Evolutionary conservation across 2,329 filamentous ascomycete species (phyloP).

Genomic region (Botrytis byssoidea): DNA sequence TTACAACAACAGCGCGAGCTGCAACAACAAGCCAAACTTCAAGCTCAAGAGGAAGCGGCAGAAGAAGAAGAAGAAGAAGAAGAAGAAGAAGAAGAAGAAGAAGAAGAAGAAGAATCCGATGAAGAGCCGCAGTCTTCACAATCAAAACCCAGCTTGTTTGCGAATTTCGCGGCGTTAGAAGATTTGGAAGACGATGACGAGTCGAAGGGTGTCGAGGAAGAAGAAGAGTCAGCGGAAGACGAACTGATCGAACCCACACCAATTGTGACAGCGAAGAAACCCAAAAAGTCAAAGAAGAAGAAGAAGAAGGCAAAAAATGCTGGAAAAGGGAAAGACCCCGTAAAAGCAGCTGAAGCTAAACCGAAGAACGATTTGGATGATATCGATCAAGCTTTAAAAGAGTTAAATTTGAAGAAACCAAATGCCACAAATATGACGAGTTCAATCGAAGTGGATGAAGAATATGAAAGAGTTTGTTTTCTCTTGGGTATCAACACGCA

Average conservation of each 20-base stretch:
- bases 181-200: slow-evolving; percentile 42
- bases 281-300: slow-evolving; percentile 58
- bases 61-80: slow-evolving; percentile 37
- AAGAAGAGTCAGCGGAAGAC: slow-evolving; percentile 39
- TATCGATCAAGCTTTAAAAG: slow-evolving; percentile 62
- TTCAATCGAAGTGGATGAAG: slow-evolving; percentile 30
- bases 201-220: slow-evolving; percentile 35
- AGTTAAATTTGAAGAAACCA: slow-evolving; percentile 49
- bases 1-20: slow-evolving; percentile 40
- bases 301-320: slow-evolving; percentile 42
- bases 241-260: slow-evolving; percentile 37
- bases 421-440: slow-evolving; percentile 31
- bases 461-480: slow-evolving; percentile 48
- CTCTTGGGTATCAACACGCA: slow-evolving; percentile 64
- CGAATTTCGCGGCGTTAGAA: slow-evolving; percentile 49
- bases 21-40: slow-evolving; percentile 30
- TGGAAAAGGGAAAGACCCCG: slow-evolving; percentile 13
- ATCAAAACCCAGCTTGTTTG: slow-evolving; percentile 52
- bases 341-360: slow-evolving; percentile 31
- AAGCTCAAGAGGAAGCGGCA: slow-evolving; percentile 27
- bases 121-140: slow-evolving; percentile 36
- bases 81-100: slow-evolving; percentile 36
- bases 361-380: slow-evolving; percentile 52
- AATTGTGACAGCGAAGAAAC: slow-evolving; percentile 41
- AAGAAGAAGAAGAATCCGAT: slow-evolving; percentile 37